Percentiles rank a stretch among this genome's conserved stretches.
These are phyloP conservation scores for Dalbergia cochinchinensis DNA, from an alignment of 306 rosid species.

Conservation along the genomic window DNA sequence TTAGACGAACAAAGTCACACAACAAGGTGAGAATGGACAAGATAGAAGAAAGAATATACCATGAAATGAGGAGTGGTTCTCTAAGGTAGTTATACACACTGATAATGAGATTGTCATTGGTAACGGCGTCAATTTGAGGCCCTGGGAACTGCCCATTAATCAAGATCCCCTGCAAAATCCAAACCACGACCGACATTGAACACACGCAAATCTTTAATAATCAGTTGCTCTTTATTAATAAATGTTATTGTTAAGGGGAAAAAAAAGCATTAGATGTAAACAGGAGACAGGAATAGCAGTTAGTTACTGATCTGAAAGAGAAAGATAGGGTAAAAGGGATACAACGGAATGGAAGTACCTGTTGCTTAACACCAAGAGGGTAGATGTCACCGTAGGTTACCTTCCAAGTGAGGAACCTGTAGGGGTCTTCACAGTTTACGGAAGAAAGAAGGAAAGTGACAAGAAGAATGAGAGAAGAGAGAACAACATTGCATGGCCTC, in stretches of 20 bases:
- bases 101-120: constrained; percentile 89
- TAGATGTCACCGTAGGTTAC: constrained; percentile 87
- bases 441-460: constrained; percentile 44
- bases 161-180: constrained; percentile 81
- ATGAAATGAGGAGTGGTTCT: constrained; percentile 91
- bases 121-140: constrained; percentile 95
- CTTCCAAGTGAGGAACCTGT: constrained; percentile 84
- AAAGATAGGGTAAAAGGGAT: background rate
- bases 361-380: constrained; percentile 92
- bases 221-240: background rate
- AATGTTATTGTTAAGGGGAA: background rate
- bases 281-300: background rate
- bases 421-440: constrained; percentile 80
- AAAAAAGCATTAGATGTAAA: background rate
- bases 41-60: constrained; percentile 52
- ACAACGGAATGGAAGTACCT: constrained; percentile 54
- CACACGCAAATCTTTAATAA: background rate
- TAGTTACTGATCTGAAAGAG: background rate
- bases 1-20: constrained; percentile 11
- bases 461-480: constrained; percentile 50
- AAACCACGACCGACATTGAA: constrained; percentile 34
- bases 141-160: constrained; percentile 98
- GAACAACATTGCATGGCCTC: constrained; percentile 40
- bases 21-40: background rate
- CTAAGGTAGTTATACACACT: constrained; percentile 78